Percentiles rank a stretch among this genome's conserved stretches.
Evolutionary conservation across 2,329 filamentous ascomycete genomes (phyloP).

Genomic region (Talaromyces piceae): DNA sequence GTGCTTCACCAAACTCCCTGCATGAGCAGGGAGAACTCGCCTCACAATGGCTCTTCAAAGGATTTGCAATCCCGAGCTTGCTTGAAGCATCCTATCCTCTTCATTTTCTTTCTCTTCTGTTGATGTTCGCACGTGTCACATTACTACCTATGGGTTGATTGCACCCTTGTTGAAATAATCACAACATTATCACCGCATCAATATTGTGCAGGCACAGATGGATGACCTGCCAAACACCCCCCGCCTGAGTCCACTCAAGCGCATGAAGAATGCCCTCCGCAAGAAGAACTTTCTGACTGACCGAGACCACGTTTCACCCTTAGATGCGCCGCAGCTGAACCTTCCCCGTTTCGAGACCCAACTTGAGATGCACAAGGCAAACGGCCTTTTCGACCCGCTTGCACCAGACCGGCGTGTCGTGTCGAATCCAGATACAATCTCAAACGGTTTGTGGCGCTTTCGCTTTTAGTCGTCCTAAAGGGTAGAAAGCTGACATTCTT

Average conservation of each 20-base stretch:
- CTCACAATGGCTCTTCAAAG: background rate
- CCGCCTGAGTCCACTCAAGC: constrained; percentile 17
- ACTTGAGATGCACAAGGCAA: constrained; percentile 38
- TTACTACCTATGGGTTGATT: constrained; percentile 1
- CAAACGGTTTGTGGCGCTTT: constrained; percentile 19
- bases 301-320: constrained; percentile 15
- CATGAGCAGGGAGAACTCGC: constrained; percentile 5
- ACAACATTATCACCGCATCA: background rate
- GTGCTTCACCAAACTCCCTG: constrained; percentile 9
- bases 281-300: constrained; percentile 15
- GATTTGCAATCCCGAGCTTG: background rate
- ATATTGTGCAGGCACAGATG: background rate
- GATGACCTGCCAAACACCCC: constrained; percentile 2
- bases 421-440: constrained; percentile 14
- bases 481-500: background rate
- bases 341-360: constrained; percentile 35
- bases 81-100: background rate
- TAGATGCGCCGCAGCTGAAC: constrained; percentile 29
- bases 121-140: background rate
- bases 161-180: background rate
- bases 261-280: constrained; percentile 16
- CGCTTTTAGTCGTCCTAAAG: background rate
- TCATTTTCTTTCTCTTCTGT: background rate
- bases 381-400: constrained; percentile 28
- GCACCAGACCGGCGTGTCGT: constrained; percentile 20